A percentile compares a stretch with the other conserved stretches of the same genome.
These are phyloP conservation scores for Eucalyptus cloeziana DNA, from an alignment of 345 rosid genomes.

Conservation along the genomic window DNA sequence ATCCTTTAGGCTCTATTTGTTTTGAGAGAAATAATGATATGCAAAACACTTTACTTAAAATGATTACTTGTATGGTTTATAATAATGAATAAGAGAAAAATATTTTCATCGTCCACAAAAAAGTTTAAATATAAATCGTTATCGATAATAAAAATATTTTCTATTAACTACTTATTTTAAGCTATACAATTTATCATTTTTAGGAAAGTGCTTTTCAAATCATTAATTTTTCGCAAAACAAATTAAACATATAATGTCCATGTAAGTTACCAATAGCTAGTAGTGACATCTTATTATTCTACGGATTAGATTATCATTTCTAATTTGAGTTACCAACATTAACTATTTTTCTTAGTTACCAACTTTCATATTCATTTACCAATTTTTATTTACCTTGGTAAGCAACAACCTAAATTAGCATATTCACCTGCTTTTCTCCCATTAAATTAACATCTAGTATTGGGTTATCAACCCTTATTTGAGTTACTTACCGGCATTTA, in stretches of 20 bases:
- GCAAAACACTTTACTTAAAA: neutral
- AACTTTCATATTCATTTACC: neutral
- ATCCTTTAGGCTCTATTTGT: neutral
- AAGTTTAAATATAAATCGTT: neutral
- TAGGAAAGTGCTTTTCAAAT: neutral
- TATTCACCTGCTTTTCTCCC: neutral
- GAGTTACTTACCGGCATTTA: neutral
- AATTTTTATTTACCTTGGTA: neutral
- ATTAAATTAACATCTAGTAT: neutral
- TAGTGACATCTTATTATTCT: neutral
- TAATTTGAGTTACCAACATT: neutral
- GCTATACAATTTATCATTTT: neutral
- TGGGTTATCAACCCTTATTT: neutral
- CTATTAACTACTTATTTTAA: neutral
- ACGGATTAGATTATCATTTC: neutral
- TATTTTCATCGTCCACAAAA: neutral
- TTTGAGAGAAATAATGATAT: neutral
- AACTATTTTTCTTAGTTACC: neutral
- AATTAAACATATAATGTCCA: neutral
- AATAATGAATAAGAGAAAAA: neutral
- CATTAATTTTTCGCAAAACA: fast-evolving
- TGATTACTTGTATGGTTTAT: neutral
- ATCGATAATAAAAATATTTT: neutral
- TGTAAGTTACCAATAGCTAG: neutral
- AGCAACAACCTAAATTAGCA: neutral